Conservation (phyloP, 2,329 filamentous ascomycete species). For the Escovopsis weberi region DNA sequence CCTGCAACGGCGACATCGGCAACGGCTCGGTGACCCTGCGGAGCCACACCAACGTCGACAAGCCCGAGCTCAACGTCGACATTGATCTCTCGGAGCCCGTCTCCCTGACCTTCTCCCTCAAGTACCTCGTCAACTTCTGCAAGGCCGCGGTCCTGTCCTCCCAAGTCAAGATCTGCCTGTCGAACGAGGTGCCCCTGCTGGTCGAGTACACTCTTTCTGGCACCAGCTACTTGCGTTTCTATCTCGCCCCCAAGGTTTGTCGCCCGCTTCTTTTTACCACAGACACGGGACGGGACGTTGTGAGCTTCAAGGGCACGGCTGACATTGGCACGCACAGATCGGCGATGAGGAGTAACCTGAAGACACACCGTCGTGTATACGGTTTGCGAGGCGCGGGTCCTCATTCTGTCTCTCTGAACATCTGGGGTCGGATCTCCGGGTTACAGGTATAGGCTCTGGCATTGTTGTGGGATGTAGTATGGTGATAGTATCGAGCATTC, state of each 20-base stretch:
- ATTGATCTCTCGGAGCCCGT: constrained; percentile 91
- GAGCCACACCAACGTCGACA: constrained; percentile 77
- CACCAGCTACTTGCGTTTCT: constrained; percentile 88
- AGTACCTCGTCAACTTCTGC: constrained; percentile 99
- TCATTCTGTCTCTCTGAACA: no score
- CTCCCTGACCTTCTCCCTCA: constrained; percentile 89
- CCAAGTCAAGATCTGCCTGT: constrained; percentile 82
- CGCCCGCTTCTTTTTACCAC: background rate
- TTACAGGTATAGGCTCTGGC: no score
- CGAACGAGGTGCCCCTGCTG: constrained; percentile 87
- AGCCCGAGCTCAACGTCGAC: constrained; percentile 70
- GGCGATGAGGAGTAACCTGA: constrained; percentile 25
- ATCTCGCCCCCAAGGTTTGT: constrained; percentile 89
- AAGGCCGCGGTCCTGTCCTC: constrained; percentile 78
- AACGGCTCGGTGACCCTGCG: constrained; percentile 87
- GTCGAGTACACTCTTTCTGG: constrained; percentile 78
- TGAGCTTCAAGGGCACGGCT: no score
- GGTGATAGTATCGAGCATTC: no score
- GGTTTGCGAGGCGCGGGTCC: no score
- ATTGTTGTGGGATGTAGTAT: no score
- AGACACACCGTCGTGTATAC: no score
- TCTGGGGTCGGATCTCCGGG: no score
- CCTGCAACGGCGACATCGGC: constrained; percentile 86
- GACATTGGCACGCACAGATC: constrained; percentile 14
- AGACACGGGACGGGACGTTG: no score